phyloP scores from a whole-genome alignment of 768 basidiomycete genomes.

The Coprinopsis sp. region DNA sequence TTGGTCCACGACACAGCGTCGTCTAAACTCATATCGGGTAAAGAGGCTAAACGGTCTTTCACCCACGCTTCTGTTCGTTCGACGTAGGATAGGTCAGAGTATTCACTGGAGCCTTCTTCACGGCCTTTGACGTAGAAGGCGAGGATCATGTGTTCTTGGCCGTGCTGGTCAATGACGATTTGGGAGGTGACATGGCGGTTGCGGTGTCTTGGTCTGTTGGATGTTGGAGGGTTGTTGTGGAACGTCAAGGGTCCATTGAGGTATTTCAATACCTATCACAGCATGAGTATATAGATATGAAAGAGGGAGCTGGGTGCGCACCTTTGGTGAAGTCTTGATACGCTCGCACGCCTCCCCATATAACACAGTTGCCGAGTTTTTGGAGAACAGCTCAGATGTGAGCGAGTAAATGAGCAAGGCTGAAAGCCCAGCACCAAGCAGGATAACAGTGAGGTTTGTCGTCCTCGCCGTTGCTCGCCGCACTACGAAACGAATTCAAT shows the following conservation, averaged over 20 bases:
- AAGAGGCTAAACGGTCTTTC: slow-evolving; percentile 29
- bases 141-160: slow-evolving; percentile 79
- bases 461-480: slow-evolving; percentile 47
- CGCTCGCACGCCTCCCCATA: slow-evolving; percentile 60
- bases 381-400: slow-evolving; percentile 81
- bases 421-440: slow-evolving; percentile 79
- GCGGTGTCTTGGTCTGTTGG: slow-evolving; percentile 70
- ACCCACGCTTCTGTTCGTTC: slow-evolving; percentile 41
- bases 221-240: slow-evolving; percentile 80
- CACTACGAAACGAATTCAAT: slow-evolving; percentile 26
- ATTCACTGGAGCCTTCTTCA: slow-evolving; percentile 33
- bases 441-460: slow-evolving; percentile 49
- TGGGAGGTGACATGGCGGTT: slow-evolving; percentile 80
- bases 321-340: slow-evolving; percentile 43
- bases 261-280: slow-evolving; percentile 62
- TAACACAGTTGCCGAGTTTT: slow-evolving; percentile 80
- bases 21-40: slow-evolving; percentile 54
- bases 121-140: slow-evolving; percentile 76
- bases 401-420: slow-evolving; percentile 73
- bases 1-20: slow-evolving; percentile 47
- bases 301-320: slow-evolving; percentile 16
- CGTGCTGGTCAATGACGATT: slow-evolving; percentile 64
- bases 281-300: background rate
- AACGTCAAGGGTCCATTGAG: slow-evolving; percentile 66
- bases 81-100: slow-evolving; percentile 39